Base-by-base conservation (phyloP, 441 rosid species). In the Adansonia rubrostipa region DNA sequence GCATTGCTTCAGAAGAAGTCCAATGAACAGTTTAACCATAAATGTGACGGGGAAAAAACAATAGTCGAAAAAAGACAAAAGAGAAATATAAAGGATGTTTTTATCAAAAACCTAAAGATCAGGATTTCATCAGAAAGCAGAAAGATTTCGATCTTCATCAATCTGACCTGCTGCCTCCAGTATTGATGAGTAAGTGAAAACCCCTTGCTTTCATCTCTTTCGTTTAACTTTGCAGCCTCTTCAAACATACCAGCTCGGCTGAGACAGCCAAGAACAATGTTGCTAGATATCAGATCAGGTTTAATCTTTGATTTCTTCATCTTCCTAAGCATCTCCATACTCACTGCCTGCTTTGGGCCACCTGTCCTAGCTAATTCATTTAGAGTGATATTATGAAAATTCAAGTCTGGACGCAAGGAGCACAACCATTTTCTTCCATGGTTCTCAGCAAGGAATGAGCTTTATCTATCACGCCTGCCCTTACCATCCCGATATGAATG, bases 211-310 rank as follows among this genome's bases (percentile, higher is more conserved):
- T 90, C 97, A 92, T 94, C 85, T 94, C 97, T 77, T 78, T 90
- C 99, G 92, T 96, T 36, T 77, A 92, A 80, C 83, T 88, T 89
- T 57, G 97, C 92, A 74, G 98, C 96, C 73, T 92, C 98, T 78
- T 96, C 97, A 77, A 94, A 87, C 97, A 87, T 89, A 71, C 97
- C 98, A 78, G 92, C 88, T n/a, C 93, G 94, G 61, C 97, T 93
- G 7, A 94, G 86, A 81, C 95, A 91, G 40, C 99, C 93, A 45
- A 96, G 96, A 75, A 94, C 28, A 3, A 96, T 96, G 67, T 96
- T 96, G 84, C 91, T 92, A 9, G 97, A 90, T 2, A 94, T 92
- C 4, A 87, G 88, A 83, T 92, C 98, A 13, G 93, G 97, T 85
- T 88, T 89, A 13, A 87, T 75, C 69, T 84, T 81, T 11, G 87